Percentiles rank a stretch among this genome's conserved stretches.
These are phyloP conservation scores for Clonostachys solani DNA, from an alignment of 2,329 filamentous ascomycete genomes.

Conservation along the genomic window DNA sequence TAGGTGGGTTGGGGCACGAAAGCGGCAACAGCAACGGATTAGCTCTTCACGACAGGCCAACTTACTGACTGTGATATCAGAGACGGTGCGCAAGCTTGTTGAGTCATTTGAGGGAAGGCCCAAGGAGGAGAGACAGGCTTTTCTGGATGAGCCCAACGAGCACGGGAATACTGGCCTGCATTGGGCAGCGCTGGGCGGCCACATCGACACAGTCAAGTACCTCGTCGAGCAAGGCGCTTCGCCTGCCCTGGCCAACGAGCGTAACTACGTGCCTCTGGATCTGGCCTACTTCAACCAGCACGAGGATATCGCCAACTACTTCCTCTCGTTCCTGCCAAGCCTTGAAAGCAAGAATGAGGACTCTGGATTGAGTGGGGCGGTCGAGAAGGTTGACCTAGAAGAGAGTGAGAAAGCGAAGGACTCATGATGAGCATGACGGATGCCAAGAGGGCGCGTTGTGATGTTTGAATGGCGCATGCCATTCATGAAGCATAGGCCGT, in stretches of 20 bases:
- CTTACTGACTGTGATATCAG: conserved; percentile 17
- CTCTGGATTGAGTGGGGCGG: conserved; percentile 32
- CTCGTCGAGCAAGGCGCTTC: conserved; percentile 75
- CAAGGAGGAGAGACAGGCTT: conserved; percentile 38
- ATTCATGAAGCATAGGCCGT: no score
- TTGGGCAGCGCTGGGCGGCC: conserved; percentile 89
- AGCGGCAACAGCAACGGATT: no score
- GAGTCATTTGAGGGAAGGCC: conserved; percentile 33
- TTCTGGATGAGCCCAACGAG: conserved; percentile 68
- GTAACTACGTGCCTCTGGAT: conserved; percentile 77
- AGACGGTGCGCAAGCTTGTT: conserved; percentile 38
- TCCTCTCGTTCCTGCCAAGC: conserved; percentile 41
- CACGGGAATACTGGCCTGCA: conserved; percentile 90
- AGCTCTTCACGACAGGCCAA: not conserved
- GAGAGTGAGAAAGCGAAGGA: no score
- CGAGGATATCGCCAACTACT: conserved; percentile 59
- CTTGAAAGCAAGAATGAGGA: conserved; percentile 43
- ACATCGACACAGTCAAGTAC: conserved; percentile 73
- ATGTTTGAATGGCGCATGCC: no score
- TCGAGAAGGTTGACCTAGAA: conserved; percentile 30
- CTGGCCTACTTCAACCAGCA: conserved; percentile 69
- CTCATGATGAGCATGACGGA: no score
- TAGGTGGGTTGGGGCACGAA: conserved; percentile 46
- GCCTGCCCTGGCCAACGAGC: conserved; percentile 73
- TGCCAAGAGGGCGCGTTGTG: no score